Base-by-base conservation (phyloP, 768 basidiomycete genomes). In the Lyophyllum atratum region DNA sequence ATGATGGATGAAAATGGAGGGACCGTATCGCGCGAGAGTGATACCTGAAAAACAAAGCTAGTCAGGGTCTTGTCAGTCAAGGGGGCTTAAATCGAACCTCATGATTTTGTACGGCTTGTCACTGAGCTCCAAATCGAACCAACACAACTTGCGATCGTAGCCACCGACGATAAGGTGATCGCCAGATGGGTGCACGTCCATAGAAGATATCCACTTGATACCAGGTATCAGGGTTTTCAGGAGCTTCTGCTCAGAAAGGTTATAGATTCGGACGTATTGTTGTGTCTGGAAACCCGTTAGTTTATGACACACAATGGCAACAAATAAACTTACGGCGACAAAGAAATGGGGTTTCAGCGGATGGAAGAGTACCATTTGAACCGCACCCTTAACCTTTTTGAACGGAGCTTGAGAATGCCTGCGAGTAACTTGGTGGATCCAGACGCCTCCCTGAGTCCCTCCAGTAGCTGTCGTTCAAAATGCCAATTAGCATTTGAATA, bases 371-470 rank as follows among this genome's bases (percentile, higher is more conserved):
- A 97, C 95, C 46, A 87, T 75, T 73, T 99, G 97, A 9, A 98
- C 89, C 14, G 83, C 69, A 29, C 97, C 97, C 72, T 92, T 92
- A 61, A 96, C 85, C 72, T 94, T 95, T 72, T 90, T 94, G 85
- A 99, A 98, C 11, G 97, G 97, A 4, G 95, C 93, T 74, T 99
- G 97, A 4, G 96, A 98, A 72, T 97, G 91, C 69, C 95, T 87
- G 58, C 91, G 89, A 26, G 92, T 89, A 17, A 97, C 71, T 68
- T 99, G 97, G 69, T 99, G 97, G 50, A 99, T 97, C 85, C 96
- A 94, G 26, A 98, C 92, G 44, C 87, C 85, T 33, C 90, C 88
- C 68, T 93, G 90, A 31, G 80, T 81, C 49, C 87, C 90, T 61
- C 78, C 80, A 63, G 76, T 82, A 15, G 87, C 87, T 90, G 42